phyloP scores from a whole-genome alignment of 805 yeast species.

The Ogataea saltuana region DNA sequence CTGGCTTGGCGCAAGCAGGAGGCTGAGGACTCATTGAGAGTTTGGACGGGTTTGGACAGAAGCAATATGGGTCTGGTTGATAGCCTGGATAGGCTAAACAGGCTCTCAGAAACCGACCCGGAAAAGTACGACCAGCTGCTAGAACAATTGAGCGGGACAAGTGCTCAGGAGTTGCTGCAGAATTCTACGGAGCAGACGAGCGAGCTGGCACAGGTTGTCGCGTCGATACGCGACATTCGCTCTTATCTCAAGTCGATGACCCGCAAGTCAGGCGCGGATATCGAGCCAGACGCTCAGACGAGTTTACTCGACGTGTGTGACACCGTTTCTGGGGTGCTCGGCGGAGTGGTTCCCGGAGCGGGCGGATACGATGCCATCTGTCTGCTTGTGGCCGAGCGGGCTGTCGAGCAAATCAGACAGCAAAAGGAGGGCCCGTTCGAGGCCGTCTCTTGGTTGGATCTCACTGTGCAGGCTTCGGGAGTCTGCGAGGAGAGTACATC shows the following conservation, averaged over 20 bases:
- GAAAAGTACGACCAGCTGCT: slow-evolving; percentile 37
- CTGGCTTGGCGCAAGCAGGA: slow-evolving; percentile 62
- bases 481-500: slow-evolving; percentile 47
- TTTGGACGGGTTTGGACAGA: slow-evolving; percentile 57
- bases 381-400: slow-evolving; percentile 55
- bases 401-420: slow-evolving; percentile 37
- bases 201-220: slow-evolving; percentile 38
- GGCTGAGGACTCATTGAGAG: slow-evolving; percentile 48
- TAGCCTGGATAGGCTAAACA: slow-evolving; percentile 44
- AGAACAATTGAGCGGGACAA: background rate
- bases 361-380: slow-evolving; percentile 96
- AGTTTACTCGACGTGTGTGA: slow-evolving; percentile 59
- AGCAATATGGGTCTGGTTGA: slow-evolving; percentile 61
- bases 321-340: slow-evolving; percentile 70
- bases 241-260: slow-evolving; percentile 61
- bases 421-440: slow-evolving; percentile 28
- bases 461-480: slow-evolving; percentile 64
- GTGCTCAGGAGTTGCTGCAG: slow-evolving; percentile 13
- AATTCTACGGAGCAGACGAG: slow-evolving; percentile 11
- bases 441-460: slow-evolving; percentile 65
- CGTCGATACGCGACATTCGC: slow-evolving; percentile 54
- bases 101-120: slow-evolving; percentile 34
- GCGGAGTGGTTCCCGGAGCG: slow-evolving; percentile 99
- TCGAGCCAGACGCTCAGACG: slow-evolving; percentile 84
- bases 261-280: slow-evolving; percentile 68